phyloP scores from a whole-genome alignment of 148 eudicot genomes.

The Cornus controversa region DNA sequence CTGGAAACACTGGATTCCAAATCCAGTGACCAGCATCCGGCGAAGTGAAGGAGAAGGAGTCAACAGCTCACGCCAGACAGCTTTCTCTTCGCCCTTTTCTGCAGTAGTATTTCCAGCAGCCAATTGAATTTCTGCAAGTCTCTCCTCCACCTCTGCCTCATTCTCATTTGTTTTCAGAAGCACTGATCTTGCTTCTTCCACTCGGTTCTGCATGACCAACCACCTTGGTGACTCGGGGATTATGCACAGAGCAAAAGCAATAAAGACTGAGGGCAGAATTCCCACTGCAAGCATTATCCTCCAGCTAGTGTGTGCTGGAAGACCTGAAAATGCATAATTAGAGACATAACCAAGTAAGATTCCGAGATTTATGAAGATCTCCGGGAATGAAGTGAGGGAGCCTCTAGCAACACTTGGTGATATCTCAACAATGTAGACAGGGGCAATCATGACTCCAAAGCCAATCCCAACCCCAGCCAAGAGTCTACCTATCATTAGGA shows the following conservation, averaged over 20 bases:
- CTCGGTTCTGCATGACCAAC: slow-evolving; percentile 61
- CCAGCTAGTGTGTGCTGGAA: slow-evolving; percentile 65
- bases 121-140: slow-evolving; percentile 64
- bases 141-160: slow-evolving; percentile 66
- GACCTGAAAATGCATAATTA: slow-evolving; percentile 74
- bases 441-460: slow-evolving; percentile 81
- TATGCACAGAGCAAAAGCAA: slow-evolving; percentile 61
- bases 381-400: slow-evolving; percentile 77
- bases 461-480: slow-evolving; percentile 84
- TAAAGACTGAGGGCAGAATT: slow-evolving; percentile 69
- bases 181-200: slow-evolving; percentile 66
- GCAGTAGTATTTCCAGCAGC: slow-evolving; percentile 43
- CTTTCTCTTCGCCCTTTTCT: slow-evolving; percentile 32
- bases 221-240: slow-evolving; percentile 93
- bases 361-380: slow-evolving; percentile 78
- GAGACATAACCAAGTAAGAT: slow-evolving; percentile 79
- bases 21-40: slow-evolving; percentile 69
- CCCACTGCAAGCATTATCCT: slow-evolving; percentile 87
- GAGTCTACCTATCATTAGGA: slow-evolving; percentile 64
- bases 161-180: slow-evolving; percentile 52
- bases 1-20: slow-evolving; percentile 79
- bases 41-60: slow-evolving; percentile 58
- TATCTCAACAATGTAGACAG: slow-evolving; percentile 86
- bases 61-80: slow-evolving; percentile 67
- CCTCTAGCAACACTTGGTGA: slow-evolving; percentile 70